phyloP scores from a whole-genome alignment of 2,329 filamentous ascomycete species.

The Ceratocystis huliohia region DNA sequence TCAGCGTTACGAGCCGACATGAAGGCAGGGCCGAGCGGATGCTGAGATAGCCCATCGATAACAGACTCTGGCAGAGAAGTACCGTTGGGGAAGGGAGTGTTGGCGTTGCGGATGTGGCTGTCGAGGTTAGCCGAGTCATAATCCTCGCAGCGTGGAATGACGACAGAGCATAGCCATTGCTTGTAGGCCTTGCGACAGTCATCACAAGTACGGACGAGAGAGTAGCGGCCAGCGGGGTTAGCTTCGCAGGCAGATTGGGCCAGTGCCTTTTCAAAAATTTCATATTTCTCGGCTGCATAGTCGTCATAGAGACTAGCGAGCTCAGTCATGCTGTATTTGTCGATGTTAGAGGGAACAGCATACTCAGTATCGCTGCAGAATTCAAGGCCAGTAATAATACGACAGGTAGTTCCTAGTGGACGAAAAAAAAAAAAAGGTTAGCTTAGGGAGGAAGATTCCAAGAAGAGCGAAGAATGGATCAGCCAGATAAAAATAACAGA shows the following conservation, averaged over 20 bases:
- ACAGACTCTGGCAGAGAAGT: conserved; percentile 34
- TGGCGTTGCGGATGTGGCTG: conserved; percentile 52
- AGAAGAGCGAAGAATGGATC: neutral
- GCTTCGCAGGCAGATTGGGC: conserved; percentile 79
- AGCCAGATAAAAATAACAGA: neutral
- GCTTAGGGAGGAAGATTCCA: neutral
- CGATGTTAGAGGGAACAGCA: conserved; percentile 70
- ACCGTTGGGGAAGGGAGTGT: conserved; percentile 58
- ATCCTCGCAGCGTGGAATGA: conserved; percentile 84
- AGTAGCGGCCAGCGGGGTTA: conserved; percentile 60
- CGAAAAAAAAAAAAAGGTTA: neutral
- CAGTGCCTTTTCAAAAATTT: conserved; percentile 68
- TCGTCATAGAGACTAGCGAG: conserved; percentile 67
- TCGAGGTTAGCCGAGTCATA: conserved; percentile 43
- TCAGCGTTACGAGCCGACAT: conserved; percentile 54
- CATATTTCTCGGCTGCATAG: conserved; percentile 55
- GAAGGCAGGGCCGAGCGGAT: conserved; percentile 24
- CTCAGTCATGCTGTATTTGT: conserved; percentile 42
- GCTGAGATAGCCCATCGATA: conserved; percentile 25
- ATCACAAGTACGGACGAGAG: conserved; percentile 60
- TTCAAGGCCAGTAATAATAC: conserved; percentile 70
- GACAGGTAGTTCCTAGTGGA: conserved; percentile 59
- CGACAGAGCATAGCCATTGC: conserved; percentile 85
- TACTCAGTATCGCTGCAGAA: conserved; percentile 87
- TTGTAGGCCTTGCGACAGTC: conserved; percentile 78